A percentile compares a stretch with the other conserved stretches of the same genome.
phyloP scores from a whole-genome alignment of 1,139 yeast genomes.

The Pichia sp. region DNA sequence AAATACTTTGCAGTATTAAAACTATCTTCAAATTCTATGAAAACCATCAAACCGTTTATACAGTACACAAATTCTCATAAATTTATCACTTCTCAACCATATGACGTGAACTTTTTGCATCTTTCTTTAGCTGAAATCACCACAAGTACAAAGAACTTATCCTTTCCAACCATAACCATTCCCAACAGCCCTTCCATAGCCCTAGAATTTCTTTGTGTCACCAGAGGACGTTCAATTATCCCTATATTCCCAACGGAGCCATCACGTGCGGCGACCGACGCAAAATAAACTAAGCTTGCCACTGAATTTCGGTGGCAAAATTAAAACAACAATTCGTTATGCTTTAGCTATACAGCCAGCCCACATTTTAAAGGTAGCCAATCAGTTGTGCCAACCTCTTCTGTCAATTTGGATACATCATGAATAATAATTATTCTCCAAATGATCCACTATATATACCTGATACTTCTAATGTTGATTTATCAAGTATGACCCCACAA shows the following conservation, averaged over 20 bases:
- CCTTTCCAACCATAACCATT: not conserved
- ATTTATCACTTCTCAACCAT: not conserved
- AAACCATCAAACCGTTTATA: not conserved
- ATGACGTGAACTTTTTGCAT: not conserved
- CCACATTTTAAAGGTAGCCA: not conserved
- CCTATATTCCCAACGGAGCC: not conserved
- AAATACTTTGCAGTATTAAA: not conserved
- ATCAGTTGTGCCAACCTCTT: not conserved
- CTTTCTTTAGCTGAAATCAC: not conserved
- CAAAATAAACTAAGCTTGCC: not conserved
- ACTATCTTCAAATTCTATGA: not conserved
- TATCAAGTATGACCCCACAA: constrained; percentile 57
- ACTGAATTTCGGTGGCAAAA: not conserved
- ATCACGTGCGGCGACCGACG: not conserved
- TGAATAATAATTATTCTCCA: constrained; percentile 15
- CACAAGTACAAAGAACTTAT: not conserved
- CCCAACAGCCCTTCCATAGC: not conserved
- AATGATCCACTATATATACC: constrained; percentile 27
- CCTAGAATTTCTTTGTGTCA: not conserved
- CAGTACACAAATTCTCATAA: not conserved
- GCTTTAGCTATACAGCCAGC: not conserved
- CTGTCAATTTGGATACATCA: not conserved
- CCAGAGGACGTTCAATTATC: not conserved
- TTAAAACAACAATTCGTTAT: not conserved
- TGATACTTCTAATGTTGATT: constrained; percentile 34